These are phyloP conservation scores for Xanthoparmelia taractica DNA, from an alignment of 495 filamentous ascomycete genomes.

Conservation along the genomic window DNA sequence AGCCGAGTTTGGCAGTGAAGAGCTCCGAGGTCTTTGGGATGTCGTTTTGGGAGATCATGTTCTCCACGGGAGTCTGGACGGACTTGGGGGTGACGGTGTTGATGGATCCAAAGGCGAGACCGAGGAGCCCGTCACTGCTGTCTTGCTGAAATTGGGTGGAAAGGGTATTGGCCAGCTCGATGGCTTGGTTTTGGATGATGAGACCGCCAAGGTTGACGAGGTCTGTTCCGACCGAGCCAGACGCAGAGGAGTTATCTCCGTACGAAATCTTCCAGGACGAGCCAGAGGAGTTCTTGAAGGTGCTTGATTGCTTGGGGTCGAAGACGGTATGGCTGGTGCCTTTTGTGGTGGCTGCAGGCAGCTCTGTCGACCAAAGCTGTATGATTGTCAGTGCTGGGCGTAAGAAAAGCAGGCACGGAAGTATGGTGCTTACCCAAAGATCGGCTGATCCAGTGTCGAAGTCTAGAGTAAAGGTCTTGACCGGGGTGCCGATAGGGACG, in stretches of 20 bases:
- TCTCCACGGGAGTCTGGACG: slow-evolving; percentile 64
- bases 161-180: slow-evolving; percentile 61
- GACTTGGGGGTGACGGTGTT: slow-evolving; percentile 58
- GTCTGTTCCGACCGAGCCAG: slow-evolving; percentile 65
- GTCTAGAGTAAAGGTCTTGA: slow-evolving; percentile 58
- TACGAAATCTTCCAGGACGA: slow-evolving; percentile 65
- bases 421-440: slow-evolving; percentile 55
- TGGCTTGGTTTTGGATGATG: slow-evolving; percentile 56
- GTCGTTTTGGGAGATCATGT: slow-evolving; percentile 62
- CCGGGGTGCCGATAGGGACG: slow-evolving; percentile 60
- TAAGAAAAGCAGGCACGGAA: slow-evolving; percentile 17
- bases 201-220: slow-evolving; percentile 60
- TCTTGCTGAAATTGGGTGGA: slow-evolving; percentile 53
- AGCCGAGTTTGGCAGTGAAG: slow-evolving; percentile 69
- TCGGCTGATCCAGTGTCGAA: slow-evolving; percentile 75
- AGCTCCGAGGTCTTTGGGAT: slow-evolving; percentile 56
- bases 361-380: slow-evolving; percentile 56
- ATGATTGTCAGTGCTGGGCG: slow-evolving; percentile 23
- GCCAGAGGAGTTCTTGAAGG: slow-evolving; percentile 46
- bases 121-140: slow-evolving; percentile 64
- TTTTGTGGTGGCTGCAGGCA: slow-evolving; percentile 37
- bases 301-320: slow-evolving; percentile 52
- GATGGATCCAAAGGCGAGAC: slow-evolving; percentile 61
- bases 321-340: slow-evolving; percentile 44
- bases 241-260: slow-evolving; percentile 64